A percentile compares a stretch with the other conserved stretches of the same genome.
Evolutionary conservation across 2,329 filamentous ascomycete species (phyloP).

Genomic region (Celoporthe dispersa): DNA sequence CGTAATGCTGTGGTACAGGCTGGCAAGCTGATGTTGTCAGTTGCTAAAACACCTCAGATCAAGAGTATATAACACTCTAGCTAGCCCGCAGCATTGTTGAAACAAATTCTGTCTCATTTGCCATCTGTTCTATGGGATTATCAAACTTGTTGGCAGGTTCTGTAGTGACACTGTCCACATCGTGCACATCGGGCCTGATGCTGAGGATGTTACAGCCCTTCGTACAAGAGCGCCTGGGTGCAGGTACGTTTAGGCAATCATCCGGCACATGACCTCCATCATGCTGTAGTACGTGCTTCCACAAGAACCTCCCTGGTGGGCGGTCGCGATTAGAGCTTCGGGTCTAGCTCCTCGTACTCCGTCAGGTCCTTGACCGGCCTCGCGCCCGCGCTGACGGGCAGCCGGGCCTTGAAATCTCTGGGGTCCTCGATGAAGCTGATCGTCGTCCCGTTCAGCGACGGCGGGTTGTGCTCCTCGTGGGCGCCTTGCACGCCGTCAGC

Average conservation of each 20-base stretch:
- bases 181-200: neutral
- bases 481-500: constrained; percentile 41
- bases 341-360: constrained; percentile 83
- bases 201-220: neutral
- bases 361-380: constrained; percentile 74
- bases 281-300: neutral
- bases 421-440: constrained; percentile 76
- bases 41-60: neutral
- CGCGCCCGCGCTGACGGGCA: constrained; percentile 74
- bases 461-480: constrained; percentile 39
- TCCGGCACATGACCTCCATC: neutral
- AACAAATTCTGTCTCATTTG: neutral
- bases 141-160: neutral
- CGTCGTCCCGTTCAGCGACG: constrained; percentile 53
- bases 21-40: neutral
- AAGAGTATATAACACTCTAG: neutral
- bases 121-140: neutral
- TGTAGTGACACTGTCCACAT: neutral
- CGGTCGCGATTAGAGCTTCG: constrained; percentile 67
- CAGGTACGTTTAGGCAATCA: neutral
- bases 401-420: constrained; percentile 75
- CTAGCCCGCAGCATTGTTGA: neutral
- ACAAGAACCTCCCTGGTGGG: neutral
- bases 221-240: neutral
- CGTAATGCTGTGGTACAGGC: neutral